Conservation (phyloP, 2,329 filamentous ascomycete species). For the Alternaria burnsii region DNA sequence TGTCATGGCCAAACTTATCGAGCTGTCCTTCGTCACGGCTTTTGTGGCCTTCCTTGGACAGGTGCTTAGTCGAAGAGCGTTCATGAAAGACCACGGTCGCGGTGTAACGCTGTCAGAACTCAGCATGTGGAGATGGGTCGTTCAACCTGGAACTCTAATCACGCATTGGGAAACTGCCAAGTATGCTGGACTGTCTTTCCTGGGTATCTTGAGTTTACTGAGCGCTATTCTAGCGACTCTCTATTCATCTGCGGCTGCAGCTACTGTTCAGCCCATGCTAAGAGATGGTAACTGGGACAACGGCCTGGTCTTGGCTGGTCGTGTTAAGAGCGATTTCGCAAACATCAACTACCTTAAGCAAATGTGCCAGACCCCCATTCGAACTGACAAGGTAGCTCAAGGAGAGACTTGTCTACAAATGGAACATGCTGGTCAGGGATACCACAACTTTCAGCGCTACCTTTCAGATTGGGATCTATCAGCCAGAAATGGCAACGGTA, state of each 20-base stretch:
- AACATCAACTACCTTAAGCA: slow-evolving; percentile 66
- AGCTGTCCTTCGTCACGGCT: slow-evolving; percentile 79
- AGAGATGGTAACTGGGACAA: slow-evolving; percentile 64
- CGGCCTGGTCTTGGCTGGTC: slow-evolving; percentile 60
- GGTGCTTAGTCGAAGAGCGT: slow-evolving; percentile 73
- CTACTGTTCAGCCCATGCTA: slow-evolving; percentile 74
- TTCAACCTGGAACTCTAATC: slow-evolving; percentile 67
- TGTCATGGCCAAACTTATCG: slow-evolving; percentile 77
- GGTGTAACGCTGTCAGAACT: slow-evolving; percentile 80
- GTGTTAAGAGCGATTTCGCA: slow-evolving; percentile 69
- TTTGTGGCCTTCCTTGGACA: slow-evolving; percentile 80
- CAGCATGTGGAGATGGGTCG: slow-evolving; percentile 76
- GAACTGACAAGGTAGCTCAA: slow-evolving; percentile 51
- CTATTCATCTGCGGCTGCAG: slow-evolving; percentile 79
- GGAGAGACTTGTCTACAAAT: slow-evolving; percentile 72
- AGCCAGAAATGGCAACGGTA: slow-evolving; percentile 55
- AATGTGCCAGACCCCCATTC: slow-evolving; percentile 70
- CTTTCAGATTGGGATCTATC: slow-evolving; percentile 64
- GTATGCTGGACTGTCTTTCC: slow-evolving; percentile 68
- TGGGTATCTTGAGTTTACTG: slow-evolving; percentile 71
- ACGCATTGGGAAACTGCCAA: slow-evolving; percentile 72
- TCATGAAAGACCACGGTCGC: slow-evolving; percentile 62
- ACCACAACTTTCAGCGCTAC: slow-evolving; percentile 72
- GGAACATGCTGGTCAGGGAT: slow-evolving; percentile 73
- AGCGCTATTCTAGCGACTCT: slow-evolving; percentile 73